These are phyloP conservation scores for Trichoderma reesei DNA, from an alignment of 495 filamentous ascomycete genomes.

Conservation along the genomic window DNA sequence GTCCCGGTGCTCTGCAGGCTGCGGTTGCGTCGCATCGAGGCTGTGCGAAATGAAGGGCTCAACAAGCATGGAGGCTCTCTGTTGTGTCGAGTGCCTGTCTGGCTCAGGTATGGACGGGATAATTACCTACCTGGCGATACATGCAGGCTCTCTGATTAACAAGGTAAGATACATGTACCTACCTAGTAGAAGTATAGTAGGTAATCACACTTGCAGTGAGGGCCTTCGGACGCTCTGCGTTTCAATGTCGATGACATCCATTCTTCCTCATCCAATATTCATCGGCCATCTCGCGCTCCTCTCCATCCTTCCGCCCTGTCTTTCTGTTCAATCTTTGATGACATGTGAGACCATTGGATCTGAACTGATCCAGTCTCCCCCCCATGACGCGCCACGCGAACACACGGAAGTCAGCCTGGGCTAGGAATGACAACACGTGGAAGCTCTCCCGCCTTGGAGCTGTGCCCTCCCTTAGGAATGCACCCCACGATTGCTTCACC, in stretches of 20 bases:
- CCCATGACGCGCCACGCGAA: neutral
- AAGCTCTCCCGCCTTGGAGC: neutral
- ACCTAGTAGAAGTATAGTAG: no score
- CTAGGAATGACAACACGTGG: neutral
- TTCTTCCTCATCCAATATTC: no score
- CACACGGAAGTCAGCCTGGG: neutral
- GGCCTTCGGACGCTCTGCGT: no score
- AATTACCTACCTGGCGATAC: neutral
- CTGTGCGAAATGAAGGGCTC: slow-evolving; percentile 6
- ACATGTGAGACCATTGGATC: no score
- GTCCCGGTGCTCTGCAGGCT: no score
- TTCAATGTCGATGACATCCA: no score
- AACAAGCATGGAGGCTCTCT: neutral
- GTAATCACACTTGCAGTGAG: no score
- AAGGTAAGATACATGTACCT: no score
- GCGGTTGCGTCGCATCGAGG: neutral
- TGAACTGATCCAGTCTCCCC: neutral
- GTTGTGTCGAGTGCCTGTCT: neutral
- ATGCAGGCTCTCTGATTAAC: no score
- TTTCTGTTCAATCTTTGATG: no score
- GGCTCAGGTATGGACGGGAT: neutral
- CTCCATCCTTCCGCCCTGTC: no score
- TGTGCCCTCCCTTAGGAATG: neutral
- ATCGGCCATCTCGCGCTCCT: no score
- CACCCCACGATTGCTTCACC: neutral